Percentiles rank a stretch among this genome's conserved stretches.
phyloP scores from a whole-genome alignment of 306 rosid genomes.

The Castanopsis chinensis region DNA sequence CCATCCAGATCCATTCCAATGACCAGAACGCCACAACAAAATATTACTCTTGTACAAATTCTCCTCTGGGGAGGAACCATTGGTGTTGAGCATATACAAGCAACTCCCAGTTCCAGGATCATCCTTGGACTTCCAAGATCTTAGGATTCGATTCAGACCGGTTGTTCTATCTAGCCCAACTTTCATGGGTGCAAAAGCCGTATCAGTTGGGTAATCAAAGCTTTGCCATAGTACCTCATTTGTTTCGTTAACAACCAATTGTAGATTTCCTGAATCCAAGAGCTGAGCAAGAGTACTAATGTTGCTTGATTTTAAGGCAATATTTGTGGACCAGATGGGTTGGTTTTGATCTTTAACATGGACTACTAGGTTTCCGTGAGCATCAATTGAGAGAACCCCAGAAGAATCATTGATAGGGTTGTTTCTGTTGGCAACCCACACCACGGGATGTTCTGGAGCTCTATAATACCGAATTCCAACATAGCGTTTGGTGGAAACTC shows the following conservation, averaged over 20 bases:
- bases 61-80: slow-evolving; percentile 24
- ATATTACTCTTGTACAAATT: background rate
- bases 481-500: slow-evolving; percentile 35
- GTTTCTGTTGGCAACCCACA: slow-evolving; percentile 74
- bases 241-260: background rate
- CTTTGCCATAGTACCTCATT: slow-evolving; percentile 42
- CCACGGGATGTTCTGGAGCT: slow-evolving; percentile 33
- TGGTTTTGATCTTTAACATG: background rate
- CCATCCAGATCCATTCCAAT: slow-evolving; percentile 34
- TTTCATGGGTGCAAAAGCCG: slow-evolving; percentile 36
- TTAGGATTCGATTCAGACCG: slow-evolving; percentile 27
- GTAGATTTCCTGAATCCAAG: slow-evolving; percentile 22
- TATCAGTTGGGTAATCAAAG: slow-evolving; percentile 44
- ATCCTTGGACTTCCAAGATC: slow-evolving; percentile 32
- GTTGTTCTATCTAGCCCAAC: slow-evolving; percentile 35
- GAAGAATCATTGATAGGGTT: slow-evolving; percentile 3
- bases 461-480: slow-evolving; percentile 63
- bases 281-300: slow-evolving; percentile 1
- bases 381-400: slow-evolving; percentile 28
- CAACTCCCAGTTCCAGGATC: slow-evolving; percentile 36
- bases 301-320: background rate
- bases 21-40: slow-evolving; percentile 27
- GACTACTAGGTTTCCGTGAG: slow-evolving; percentile 33
- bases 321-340: slow-evolving; percentile 21
- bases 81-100: slow-evolving; percentile 26